A percentile compares a stretch with the other conserved stretches of the same genome.
Evolutionary conservation across 2,329 filamentous ascomycete species (phyloP).

Genomic region (Aspergillus sp.): DNA sequence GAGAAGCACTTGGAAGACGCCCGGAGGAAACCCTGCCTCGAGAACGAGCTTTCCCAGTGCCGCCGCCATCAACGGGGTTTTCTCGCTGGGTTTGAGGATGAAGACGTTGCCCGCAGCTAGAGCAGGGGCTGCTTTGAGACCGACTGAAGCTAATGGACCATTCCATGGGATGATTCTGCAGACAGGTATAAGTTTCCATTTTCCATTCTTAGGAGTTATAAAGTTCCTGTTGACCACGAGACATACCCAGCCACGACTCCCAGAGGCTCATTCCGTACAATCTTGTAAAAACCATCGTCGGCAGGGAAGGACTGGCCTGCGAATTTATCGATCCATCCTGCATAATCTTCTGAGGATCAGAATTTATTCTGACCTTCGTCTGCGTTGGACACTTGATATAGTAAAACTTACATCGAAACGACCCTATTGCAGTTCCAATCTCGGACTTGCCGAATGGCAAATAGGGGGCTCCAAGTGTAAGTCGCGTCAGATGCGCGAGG

Average conservation of each 20-base stretch:
- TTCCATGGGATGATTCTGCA: conserved; percentile 76
- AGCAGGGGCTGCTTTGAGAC: conserved; percentile 78
- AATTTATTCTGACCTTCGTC: not conserved
- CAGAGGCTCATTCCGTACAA: conserved; percentile 60
- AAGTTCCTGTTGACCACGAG: too few species aligned
- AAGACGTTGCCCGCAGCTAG: conserved; percentile 61
- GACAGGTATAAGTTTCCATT: too few species aligned
- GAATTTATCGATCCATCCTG: conserved; percentile 92
- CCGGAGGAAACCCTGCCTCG: not conserved
- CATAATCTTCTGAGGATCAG: conserved; percentile 63
- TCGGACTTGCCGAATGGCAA: not conserved
- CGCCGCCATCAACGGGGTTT: conserved; percentile 66
- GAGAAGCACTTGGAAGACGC: not conserved
- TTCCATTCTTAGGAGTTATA: too few species aligned
- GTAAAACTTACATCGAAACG: conserved; percentile 59
- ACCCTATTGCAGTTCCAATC: conserved; percentile 43
- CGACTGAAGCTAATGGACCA: conserved; percentile 77
- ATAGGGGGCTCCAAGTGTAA: not conserved
- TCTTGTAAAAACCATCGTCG: conserved; percentile 1
- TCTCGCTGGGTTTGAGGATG: conserved; percentile 66
- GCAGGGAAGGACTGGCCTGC: conserved; percentile 68
- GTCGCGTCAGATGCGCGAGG: conserved; percentile 36
- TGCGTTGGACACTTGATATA: not conserved
- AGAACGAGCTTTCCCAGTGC: conserved; percentile 69
- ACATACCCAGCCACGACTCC: conserved; percentile 46